Conservation (phyloP, 2,329 filamentous ascomycete species). For the Simplicillium aogashimaense region DNA sequence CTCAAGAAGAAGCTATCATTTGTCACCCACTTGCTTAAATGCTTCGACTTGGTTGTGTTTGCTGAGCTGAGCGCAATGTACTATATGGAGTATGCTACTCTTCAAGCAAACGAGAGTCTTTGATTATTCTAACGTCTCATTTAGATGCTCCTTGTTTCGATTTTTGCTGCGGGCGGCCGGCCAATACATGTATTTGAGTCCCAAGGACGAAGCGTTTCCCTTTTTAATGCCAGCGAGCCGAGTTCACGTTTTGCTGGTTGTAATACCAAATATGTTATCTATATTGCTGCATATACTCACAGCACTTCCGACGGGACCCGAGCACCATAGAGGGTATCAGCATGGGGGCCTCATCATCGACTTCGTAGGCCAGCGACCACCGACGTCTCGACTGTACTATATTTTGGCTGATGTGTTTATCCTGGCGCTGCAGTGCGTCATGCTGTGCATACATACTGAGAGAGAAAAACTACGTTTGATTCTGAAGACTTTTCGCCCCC, state of each 20-base stretch:
- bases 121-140: slow-evolving; percentile 8
- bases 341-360: slow-evolving; percentile 60
- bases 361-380: slow-evolving; percentile 56
- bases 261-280: slow-evolving; percentile 50
- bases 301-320: slow-evolving; percentile 45
- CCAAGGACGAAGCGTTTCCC: slow-evolving; percentile 46
- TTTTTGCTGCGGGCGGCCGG: slow-evolving; percentile 47
- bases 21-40: slow-evolving; percentile 48
- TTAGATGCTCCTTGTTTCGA: slow-evolving; percentile 55
- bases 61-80: slow-evolving; percentile 56
- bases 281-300: slow-evolving; percentile 48
- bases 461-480: slow-evolving; percentile 44
- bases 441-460: slow-evolving; percentile 54
- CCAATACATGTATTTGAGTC: slow-evolving; percentile 55
- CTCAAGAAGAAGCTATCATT: slow-evolving; percentile 50
- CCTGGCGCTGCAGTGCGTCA: slow-evolving; percentile 48
- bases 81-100: slow-evolving; percentile 53
- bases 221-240: slow-evolving; percentile 45
- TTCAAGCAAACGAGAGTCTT: background rate
- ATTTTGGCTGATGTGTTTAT: slow-evolving; percentile 46
- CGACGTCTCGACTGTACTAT: slow-evolving; percentile 45
- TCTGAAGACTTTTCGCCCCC: slow-evolving; percentile 28
- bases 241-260: slow-evolving; percentile 46
- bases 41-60: slow-evolving; percentile 53
- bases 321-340: slow-evolving; percentile 53